Evolutionary conservation across 1,139 yeast genomes (phyloP).

Genomic region (Groenewaldozyma auringiensis): DNA sequence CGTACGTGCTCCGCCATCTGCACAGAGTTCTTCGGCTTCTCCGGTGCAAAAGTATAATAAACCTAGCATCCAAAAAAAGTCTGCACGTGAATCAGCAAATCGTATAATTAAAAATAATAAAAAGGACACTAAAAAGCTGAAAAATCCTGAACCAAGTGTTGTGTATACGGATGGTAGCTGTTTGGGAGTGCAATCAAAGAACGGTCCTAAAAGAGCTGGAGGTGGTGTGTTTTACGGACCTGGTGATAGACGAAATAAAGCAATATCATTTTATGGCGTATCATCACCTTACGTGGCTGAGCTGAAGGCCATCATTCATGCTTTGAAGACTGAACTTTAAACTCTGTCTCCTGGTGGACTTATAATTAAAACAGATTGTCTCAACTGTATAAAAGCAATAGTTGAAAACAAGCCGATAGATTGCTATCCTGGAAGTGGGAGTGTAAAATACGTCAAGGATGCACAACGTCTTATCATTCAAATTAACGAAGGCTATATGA

Average conservation of each 20-base stretch:
- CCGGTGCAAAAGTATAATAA: no score
- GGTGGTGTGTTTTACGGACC: constrained; percentile 67
- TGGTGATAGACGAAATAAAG: constrained; percentile 42
- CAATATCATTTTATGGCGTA: constrained; percentile 14
- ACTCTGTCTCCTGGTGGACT: neutral
- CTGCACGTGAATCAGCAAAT: no score
- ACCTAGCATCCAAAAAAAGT: no score
- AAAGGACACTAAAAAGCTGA: neutral
- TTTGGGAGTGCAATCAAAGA: constrained; percentile 30
- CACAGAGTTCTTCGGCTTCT: no score
- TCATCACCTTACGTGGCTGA: constrained; percentile 58
- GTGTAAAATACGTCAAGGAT: no score
- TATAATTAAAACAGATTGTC: constrained; percentile 48
- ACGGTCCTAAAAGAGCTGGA: constrained; percentile 54
- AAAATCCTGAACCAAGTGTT: constrained; percentile 1
- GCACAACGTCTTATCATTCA: no score
- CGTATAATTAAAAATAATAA: no score
- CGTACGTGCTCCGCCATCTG: neutral
- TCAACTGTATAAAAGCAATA: neutral
- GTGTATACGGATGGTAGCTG: constrained; percentile 68
- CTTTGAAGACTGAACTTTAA: constrained; percentile 37
- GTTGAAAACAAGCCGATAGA: no score
- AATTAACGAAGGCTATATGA: no score
- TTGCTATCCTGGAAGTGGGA: no score
- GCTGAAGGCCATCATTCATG: constrained; percentile 54